Percentiles rank a stretch among this genome's conserved stretches.
phyloP scores from a whole-genome alignment of 108 stramenopile genomes.

The Cyclotella kingstonii region DNA sequence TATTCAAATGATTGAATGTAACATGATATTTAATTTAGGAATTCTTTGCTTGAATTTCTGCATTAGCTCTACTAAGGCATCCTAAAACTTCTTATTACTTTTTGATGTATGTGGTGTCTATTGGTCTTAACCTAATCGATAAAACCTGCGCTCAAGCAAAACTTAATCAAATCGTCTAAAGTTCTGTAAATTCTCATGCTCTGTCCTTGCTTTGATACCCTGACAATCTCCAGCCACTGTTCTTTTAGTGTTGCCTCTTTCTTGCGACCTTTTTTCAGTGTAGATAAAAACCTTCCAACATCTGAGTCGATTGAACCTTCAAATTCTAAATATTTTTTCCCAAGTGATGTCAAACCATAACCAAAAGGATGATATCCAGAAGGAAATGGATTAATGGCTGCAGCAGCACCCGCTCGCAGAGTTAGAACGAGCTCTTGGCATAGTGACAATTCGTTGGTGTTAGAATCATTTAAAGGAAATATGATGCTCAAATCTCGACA shows the following conservation, averaged over 20 bases:
- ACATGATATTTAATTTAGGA: too few species aligned
- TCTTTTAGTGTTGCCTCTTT: constrained; percentile 44
- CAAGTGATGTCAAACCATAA: constrained; percentile 63
- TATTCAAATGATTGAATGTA: constrained; percentile 54
- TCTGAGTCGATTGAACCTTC: constrained; percentile 71
- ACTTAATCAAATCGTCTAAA: constrained; percentile 61
- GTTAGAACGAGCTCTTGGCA: background rate
- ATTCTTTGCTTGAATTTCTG: too few species aligned
- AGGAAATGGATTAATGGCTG: background rate
- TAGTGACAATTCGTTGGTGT: background rate
- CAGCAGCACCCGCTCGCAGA: background rate
- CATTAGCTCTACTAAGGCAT: too few species aligned
- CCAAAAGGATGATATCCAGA: constrained; percentile 66
- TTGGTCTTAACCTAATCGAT: constrained; percentile 41
- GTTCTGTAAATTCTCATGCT: constrained; percentile 72
- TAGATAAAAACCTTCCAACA: constrained; percentile 69
- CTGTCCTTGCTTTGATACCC: constrained; percentile 70
- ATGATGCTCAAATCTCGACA: too few species aligned
- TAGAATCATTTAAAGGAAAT: too few species aligned
- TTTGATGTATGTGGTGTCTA: too few species aligned
- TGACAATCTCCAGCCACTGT: constrained; percentile 75
- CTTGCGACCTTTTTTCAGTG: constrained; percentile 57
- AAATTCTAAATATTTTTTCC: constrained; percentile 59
- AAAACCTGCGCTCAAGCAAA: constrained; percentile 70
- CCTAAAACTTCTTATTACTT: too few species aligned